A percentile compares a stretch with the other conserved stretches of the same genome.
Conservation (phyloP, 1,284 basidiomycete species). For the Stygiomarasmius scandens region DNA sequence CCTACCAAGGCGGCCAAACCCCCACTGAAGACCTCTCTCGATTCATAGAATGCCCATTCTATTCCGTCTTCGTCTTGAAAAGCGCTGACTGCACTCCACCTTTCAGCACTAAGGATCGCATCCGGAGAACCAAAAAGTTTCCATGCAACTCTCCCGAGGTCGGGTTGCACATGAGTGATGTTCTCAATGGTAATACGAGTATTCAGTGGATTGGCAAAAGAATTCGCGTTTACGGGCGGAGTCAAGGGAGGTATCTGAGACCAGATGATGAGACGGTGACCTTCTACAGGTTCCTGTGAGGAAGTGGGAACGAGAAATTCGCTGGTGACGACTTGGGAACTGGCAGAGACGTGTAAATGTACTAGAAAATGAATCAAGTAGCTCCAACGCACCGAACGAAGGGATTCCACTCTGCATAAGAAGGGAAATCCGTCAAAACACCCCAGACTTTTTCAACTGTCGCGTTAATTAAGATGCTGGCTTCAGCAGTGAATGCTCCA, state of each 20-base stretch:
- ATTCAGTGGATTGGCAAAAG: constrained; percentile 27
- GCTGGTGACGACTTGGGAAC: constrained; percentile 32
- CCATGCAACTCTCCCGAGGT: constrained; percentile 28
- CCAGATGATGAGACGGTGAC: constrained; percentile 27
- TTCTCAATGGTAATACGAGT: constrained; percentile 30
- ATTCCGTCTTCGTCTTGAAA: constrained; percentile 19
- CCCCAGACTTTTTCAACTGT: constrained; percentile 29
- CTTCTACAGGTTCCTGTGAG: constrained; percentile 25
- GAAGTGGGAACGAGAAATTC: constrained; percentile 23
- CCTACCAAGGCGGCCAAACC: constrained; percentile 23
- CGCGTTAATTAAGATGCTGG: constrained; percentile 28
- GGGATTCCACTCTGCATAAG: constrained; percentile 35
- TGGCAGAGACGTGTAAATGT: constrained; percentile 9
- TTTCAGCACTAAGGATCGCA: constrained; percentile 26
- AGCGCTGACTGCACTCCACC: constrained; percentile 30
- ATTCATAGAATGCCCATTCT: constrained; percentile 29
- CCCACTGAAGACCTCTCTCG: constrained; percentile 27
- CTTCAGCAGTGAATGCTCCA: constrained; percentile 28
- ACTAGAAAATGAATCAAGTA: background rate
- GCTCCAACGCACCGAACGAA: constrained; percentile 27
- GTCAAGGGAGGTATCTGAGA: constrained; percentile 32
- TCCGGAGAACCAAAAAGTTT: constrained; percentile 27
- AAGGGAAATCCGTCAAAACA: constrained; percentile 30
- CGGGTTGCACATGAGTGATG: constrained; percentile 29
- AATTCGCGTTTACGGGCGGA: constrained; percentile 28